A percentile compares a stretch with the other conserved stretches of the same genome.
phyloP scores from a whole-genome alignment of 2,329 filamentous ascomycete species.

The Teratosphaeria pseudoeucalypti region DNA sequence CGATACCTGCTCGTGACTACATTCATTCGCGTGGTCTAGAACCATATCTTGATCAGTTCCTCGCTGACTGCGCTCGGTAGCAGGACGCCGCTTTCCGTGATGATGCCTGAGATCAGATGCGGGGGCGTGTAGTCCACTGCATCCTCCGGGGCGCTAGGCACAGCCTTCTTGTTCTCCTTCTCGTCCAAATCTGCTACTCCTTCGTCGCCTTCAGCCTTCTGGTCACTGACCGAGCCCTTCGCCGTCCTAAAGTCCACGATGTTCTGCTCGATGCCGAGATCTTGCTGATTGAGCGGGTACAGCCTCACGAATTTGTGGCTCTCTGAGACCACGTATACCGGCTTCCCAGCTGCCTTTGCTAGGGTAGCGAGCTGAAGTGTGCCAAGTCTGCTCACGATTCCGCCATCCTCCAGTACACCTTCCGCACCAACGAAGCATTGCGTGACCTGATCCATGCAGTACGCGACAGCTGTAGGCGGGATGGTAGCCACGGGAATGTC shows the following conservation, averaged over 20 bases:
- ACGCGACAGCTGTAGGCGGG: constrained; percentile 63
- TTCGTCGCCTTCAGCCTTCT: constrained; percentile 14
- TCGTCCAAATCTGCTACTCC: constrained; percentile 21
- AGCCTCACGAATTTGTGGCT: constrained; percentile 93
- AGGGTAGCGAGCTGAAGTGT: constrained; percentile 77
- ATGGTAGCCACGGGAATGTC: constrained; percentile 80
- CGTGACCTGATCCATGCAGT: constrained; percentile 65
- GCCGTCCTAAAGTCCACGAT: constrained; percentile 62
- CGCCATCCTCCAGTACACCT: constrained; percentile 87
- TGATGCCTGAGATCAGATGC: constrained; percentile 58
- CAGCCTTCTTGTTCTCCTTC: not conserved
- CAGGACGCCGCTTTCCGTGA: constrained; percentile 65
- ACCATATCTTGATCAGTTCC: constrained; percentile 56
- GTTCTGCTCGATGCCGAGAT: constrained; percentile 69
- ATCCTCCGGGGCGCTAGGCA: constrained; percentile 22
- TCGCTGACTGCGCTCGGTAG: constrained; percentile 61
- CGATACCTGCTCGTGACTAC: not conserved
- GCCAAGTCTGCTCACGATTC: constrained; percentile 80
- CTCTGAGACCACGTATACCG: constrained; percentile 86
- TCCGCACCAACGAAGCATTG: constrained; percentile 60
- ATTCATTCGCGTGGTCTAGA: constrained; percentile 12
- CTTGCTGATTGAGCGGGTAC: constrained; percentile 71
- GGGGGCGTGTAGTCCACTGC: constrained; percentile 59
- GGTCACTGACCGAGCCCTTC: constrained; percentile 13
- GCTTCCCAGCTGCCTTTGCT: constrained; percentile 60